A percentile compares a stretch with the other conserved stretches of the same genome.
Evolutionary conservation across 192 early-diverging fungal genomes (phyloP).

Genomic region (Chytriomyces sp.): DNA sequence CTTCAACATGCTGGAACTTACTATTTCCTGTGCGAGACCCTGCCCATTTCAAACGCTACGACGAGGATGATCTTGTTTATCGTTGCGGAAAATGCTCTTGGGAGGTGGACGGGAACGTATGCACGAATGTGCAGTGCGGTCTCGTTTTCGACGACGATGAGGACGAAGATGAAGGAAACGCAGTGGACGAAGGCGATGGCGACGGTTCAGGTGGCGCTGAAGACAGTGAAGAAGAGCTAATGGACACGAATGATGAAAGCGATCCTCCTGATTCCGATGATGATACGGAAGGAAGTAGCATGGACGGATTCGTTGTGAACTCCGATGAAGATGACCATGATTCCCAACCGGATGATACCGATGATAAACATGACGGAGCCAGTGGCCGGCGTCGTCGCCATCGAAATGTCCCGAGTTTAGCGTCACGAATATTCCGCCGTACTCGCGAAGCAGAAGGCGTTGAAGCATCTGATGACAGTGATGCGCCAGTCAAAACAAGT

Average conservation of each 20-base stretch:
- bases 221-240: constrained; percentile 5
- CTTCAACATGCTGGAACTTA: constrained; percentile 1
- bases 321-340: background rate
- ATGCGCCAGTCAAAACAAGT: no score
- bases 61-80: constrained; percentile 16
- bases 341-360: background rate
- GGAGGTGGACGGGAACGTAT: constrained; percentile 13
- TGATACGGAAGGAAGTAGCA: background rate
- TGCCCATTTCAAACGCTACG: constrained; percentile 3
- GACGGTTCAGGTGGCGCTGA: background rate
- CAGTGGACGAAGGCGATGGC: background rate
- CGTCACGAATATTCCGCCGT: no score
- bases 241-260: background rate
- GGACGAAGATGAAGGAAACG: constrained; percentile 16
- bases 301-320: constrained; percentile 28
- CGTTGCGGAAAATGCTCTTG: constrained; percentile 21
- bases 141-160: constrained; percentile 26
- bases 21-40: constrained; percentile 8
- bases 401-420: no score
- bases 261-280: constrained; percentile 25
- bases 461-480: no score
- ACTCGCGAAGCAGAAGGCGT: no score
- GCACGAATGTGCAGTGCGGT: constrained; percentile 20
- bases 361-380: constrained; percentile 31
- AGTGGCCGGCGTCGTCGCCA: background rate